phyloP scores from a whole-genome alignment of 2,329 filamentous ascomycete species.

The Aspergillus hiratsukae region DNA sequence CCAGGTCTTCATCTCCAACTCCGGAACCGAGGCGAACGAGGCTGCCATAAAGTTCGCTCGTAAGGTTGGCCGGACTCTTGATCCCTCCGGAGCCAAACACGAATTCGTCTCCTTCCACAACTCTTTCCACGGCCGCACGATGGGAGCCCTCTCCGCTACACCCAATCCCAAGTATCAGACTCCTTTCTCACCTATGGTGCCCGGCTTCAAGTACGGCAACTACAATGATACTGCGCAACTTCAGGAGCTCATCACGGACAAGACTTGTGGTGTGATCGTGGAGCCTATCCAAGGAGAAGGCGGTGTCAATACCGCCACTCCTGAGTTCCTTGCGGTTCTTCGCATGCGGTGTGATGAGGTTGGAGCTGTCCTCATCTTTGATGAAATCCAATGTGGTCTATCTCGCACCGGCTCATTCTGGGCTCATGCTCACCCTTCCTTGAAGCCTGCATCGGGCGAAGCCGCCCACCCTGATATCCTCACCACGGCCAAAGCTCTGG shows the following conservation, averaged over 20 bases:
- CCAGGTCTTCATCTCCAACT: constrained; percentile 91
- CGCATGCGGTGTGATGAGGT: constrained; percentile 79
- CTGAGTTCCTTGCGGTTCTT: constrained; percentile 80
- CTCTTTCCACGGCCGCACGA: constrained; percentile 94
- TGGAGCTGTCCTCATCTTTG: constrained; percentile 84
- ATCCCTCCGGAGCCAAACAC: constrained; percentile 67
- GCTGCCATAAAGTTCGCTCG: constrained; percentile 95
- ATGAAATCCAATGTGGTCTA: constrained; percentile 96
- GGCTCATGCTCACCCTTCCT: constrained; percentile 73
- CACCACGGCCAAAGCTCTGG: constrained; percentile 91
- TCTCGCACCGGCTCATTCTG: constrained; percentile 82
- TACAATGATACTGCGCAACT: constrained; percentile 78
- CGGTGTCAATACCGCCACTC: constrained; percentile 76
- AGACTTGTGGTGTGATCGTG: constrained; percentile 89
- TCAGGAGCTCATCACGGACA: constrained; percentile 68
- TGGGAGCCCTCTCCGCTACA: constrained; percentile 92
- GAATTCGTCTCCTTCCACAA: constrained; percentile 88
- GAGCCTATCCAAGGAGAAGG: constrained; percentile 98
- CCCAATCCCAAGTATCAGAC: constrained; percentile 97
- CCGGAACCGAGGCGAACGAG: constrained; percentile 94
- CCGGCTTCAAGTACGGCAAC: constrained; percentile 80
- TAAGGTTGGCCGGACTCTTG: constrained; percentile 75
- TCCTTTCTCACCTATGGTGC: constrained; percentile 92
- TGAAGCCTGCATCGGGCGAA: constrained; percentile 37
- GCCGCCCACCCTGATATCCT: constrained; percentile 90